Conservation (phyloP, 805 yeast species). For the Metschnikowia aberdeeniae region DNA sequence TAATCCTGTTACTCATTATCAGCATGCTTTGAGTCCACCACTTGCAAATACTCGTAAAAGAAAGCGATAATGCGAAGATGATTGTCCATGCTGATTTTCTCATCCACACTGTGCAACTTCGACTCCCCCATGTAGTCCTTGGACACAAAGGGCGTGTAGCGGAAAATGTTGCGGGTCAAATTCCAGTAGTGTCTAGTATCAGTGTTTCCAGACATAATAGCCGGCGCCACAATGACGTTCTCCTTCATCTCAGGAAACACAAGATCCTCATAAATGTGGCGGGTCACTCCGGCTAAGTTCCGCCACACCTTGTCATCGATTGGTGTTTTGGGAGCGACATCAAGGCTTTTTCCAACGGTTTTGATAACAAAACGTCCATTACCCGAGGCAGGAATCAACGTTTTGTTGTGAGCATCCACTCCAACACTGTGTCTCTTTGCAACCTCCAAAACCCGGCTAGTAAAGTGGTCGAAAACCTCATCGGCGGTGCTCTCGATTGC, state of each 20-base stretch:
- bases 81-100: slow-evolving; percentile 25
- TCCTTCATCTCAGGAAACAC: slow-evolving; percentile 24
- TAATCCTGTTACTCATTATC: background rate
- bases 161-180: slow-evolving; percentile 50
- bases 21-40: slow-evolving; percentile 11
- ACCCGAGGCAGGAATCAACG: slow-evolving; percentile 20
- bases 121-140: slow-evolving; percentile 14
- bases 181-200: slow-evolving; percentile 60
- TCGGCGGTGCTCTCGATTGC: slow-evolving; percentile 50
- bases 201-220: slow-evolving; percentile 55
- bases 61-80: slow-evolving; percentile 36
- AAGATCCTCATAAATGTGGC: slow-evolving; percentile 19
- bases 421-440: slow-evolving; percentile 50
- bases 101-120: slow-evolving; percentile 36
- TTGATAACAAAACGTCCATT: slow-evolving; percentile 42
- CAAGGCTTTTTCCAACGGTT: slow-evolving; percentile 24
- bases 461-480: slow-evolving; percentile 38
- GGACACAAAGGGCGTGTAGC: slow-evolving; percentile 34
- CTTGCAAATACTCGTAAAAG: slow-evolving; percentile 30
- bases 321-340: slow-evolving; percentile 56
- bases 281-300: slow-evolving; percentile 16
- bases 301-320: slow-evolving; percentile 15
- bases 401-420: slow-evolving; percentile 34
- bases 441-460: slow-evolving; percentile 31
- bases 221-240: slow-evolving; percentile 42